Conservation (phyloP, 2,329 filamentous ascomycete genomes). For the Paramyrothecium sp. region DNA sequence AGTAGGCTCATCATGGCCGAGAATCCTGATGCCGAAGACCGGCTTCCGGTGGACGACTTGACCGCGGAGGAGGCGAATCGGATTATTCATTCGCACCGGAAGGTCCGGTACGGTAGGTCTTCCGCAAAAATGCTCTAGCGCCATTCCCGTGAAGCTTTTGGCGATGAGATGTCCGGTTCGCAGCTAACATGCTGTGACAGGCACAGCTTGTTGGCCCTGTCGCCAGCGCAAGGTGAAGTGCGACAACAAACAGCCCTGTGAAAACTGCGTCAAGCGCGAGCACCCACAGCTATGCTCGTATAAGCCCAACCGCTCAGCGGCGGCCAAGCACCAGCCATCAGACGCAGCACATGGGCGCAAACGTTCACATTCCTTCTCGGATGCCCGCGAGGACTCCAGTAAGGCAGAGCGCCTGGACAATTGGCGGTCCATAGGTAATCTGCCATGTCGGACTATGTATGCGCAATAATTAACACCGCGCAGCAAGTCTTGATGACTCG, state of each 20-base stretch:
- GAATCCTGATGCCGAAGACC: conserved; percentile 40
- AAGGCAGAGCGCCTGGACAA: conserved; percentile 37
- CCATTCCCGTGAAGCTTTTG: not conserved
- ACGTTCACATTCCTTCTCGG: conserved; percentile 30
- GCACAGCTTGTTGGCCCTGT: conserved; percentile 66
- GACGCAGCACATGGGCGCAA: conserved; percentile 26
- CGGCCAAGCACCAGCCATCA: conserved; percentile 31
- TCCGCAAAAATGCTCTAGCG: not conserved
- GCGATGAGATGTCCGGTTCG: not conserved
- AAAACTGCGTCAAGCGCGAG: conserved; percentile 66
- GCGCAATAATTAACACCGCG: conserved; percentile 17
- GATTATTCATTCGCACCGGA: conserved; percentile 68
- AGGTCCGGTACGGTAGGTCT: conserved; percentile 64
- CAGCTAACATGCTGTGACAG: conserved; percentile 27
- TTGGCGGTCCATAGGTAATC: conserved; percentile 40
- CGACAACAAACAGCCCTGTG: conserved; percentile 66
- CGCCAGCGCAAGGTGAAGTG: conserved; percentile 68
- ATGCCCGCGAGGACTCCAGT: conserved; percentile 26
- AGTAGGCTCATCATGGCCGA: conserved; percentile 36
- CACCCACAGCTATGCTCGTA: conserved; percentile 65
- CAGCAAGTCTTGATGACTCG: conserved; percentile 48
- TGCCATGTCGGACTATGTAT: conserved; percentile 5
- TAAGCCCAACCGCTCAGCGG: conserved; percentile 55
- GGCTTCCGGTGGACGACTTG: conserved; percentile 52
- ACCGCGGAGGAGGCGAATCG: conserved; percentile 65